These are phyloP conservation scores for Fusarium piperis DNA, from an alignment of 2,329 filamentous ascomycete genomes.

Conservation along the genomic window DNA sequence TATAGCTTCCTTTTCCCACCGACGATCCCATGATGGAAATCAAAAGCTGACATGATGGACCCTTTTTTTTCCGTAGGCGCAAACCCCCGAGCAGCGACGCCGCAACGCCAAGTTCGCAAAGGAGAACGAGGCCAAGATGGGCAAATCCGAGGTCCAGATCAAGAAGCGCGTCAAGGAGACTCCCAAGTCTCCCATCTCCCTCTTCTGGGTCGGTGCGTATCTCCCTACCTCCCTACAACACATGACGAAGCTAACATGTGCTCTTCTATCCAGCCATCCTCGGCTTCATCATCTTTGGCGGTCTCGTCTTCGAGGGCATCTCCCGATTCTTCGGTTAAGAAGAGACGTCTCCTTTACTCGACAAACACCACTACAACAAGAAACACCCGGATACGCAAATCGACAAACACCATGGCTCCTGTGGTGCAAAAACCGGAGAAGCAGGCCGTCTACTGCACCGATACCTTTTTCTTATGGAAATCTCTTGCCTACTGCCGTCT, in stretches of 20 bases:
- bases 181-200: constrained; percentile 69
- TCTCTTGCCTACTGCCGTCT: neutral
- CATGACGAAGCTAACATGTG: constrained; percentile 6
- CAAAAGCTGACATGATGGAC: constrained; percentile 17
- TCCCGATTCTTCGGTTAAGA: constrained; percentile 60
- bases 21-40: constrained; percentile 28
- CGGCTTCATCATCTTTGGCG: constrained; percentile 69
- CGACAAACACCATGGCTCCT: constrained; percentile 4
- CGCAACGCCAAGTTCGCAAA: constrained; percentile 83
- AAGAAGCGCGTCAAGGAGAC: constrained; percentile 68
- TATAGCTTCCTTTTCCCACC: constrained; percentile 4
- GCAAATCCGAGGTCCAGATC: constrained; percentile 73
- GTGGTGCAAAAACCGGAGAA: neutral
- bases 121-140: constrained; percentile 76
- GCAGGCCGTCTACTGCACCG: neutral
- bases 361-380: neutral
- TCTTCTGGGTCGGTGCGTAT: constrained; percentile 69
- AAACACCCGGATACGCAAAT: constrained; percentile 11
- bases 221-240: neutral
- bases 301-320: constrained; percentile 66
- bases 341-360: neutral
- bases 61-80: constrained; percentile 63
- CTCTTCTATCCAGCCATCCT: constrained; percentile 56
- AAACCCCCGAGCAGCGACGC: constrained; percentile 85
- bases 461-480: constrained; percentile 2